Conservation (phyloP, 352 stramenopile genomes). For the Phytophthora pluvialis region DNA sequence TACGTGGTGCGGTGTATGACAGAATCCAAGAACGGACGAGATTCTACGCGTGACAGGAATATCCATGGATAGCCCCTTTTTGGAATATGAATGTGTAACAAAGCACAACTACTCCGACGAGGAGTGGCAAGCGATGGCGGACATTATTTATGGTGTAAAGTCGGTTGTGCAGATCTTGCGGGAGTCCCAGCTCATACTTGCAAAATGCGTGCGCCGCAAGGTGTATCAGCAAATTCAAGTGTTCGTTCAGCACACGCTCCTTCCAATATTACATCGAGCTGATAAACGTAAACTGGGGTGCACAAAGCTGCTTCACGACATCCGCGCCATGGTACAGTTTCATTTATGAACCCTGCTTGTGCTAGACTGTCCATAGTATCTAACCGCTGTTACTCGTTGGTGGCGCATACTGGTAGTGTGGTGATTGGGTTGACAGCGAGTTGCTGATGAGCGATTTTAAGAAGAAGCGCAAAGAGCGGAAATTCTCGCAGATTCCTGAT, state of each 20-base stretch:
- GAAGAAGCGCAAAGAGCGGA: conserved; percentile 55
- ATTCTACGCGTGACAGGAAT: conserved; percentile 32
- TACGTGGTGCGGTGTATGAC: conserved; percentile 1
- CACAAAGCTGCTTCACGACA: conserved; percentile 71
- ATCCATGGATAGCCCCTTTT: conserved; percentile 39
- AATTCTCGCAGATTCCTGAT: conserved; percentile 43
- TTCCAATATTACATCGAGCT: conserved; percentile 81
- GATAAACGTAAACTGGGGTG: conserved; percentile 85
- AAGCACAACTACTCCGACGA: conserved; percentile 72
- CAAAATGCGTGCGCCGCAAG: conserved; percentile 50
- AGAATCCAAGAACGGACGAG: conserved; percentile 48
- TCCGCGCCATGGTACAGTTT: conserved; percentile 57
- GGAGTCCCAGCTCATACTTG: conserved; percentile 39
- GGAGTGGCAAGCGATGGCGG: conserved; percentile 65
- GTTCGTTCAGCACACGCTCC: conserved; percentile 76
- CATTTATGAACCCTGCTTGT: not conserved
- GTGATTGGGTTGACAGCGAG: conserved; percentile 59
- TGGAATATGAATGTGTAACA: conserved; percentile 77
- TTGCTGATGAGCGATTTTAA: conserved; percentile 53
- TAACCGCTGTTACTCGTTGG: not conserved
- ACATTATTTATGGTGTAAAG: conserved; percentile 79
- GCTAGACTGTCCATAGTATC: not conserved
- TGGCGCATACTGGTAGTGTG: conserved; percentile 41
- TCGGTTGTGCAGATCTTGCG: conserved; percentile 55
- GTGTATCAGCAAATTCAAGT: conserved; percentile 74